Evolutionary conservation across 495 filamentous ascomycete genomes (phyloP).

Genomic region (Xylaria grammica): DNA sequence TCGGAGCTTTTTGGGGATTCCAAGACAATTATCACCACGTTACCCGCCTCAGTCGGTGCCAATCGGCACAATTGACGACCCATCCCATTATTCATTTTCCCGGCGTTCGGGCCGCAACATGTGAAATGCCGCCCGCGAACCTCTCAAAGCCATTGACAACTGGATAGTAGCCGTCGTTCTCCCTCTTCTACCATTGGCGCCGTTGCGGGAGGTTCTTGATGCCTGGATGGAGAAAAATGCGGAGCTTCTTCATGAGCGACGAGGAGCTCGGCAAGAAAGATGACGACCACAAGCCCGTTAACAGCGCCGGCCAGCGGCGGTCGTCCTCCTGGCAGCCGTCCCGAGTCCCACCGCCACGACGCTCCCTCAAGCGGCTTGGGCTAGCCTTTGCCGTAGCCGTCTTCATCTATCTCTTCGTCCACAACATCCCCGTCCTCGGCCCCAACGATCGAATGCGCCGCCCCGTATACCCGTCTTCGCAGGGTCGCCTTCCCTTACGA

Average conservation of each 20-base stretch:
- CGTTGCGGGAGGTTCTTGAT: conserved; percentile 28
- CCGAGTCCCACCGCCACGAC: conserved; percentile 42
- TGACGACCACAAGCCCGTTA: conserved; percentile 50
- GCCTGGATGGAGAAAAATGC: conserved; percentile 44
- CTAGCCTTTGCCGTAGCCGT: conserved; percentile 36
- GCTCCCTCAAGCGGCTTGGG: conserved; percentile 44
- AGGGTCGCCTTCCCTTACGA: conserved; percentile 13
- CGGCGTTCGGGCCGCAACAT: conserved; percentile 12
- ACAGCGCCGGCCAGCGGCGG: conserved; percentile 27
- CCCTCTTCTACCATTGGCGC: neutral
- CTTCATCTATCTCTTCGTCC: conserved; percentile 49
- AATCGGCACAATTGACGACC: neutral
- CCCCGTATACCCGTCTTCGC: conserved; percentile 21
- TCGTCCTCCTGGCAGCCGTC: conserved; percentile 45
- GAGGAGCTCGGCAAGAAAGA: conserved; percentile 56
- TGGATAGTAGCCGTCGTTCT: conserved; percentile 16
- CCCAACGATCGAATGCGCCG: conserved; percentile 30
- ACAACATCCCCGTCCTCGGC: conserved; percentile 46
- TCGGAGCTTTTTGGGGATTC: no score
- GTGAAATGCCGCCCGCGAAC: conserved; percentile 17
- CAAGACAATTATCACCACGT: neutral
- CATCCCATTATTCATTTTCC: neutral
- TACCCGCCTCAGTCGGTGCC: neutral
- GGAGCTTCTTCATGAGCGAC: conserved; percentile 45
- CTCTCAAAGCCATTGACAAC: conserved; percentile 2